Base-by-base conservation (phyloP, 176 grass and related monocot genomes). In the Oryza punctata region DNA sequence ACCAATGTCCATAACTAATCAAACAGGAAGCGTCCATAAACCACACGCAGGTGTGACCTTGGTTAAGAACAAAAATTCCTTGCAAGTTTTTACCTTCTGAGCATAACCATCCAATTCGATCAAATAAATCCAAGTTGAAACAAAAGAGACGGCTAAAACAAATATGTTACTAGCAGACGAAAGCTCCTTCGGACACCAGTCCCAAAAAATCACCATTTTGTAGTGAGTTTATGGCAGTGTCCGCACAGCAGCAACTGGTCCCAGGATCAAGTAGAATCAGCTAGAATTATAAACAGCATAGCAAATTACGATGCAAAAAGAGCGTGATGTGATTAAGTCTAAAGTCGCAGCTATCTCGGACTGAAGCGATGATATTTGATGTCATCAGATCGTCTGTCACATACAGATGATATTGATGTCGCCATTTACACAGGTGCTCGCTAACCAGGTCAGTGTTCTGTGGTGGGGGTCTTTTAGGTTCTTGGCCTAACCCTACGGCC, bases 401-500 rank as follows among this genome's bases (percentile, higher is more conserved):
- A 50, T 78, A 90, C 79, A 90, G 26, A 75, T 82, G 74, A 73
- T 74, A 78, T 83, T 69, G 61, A 7, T 32, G 32, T 78, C 78
- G 52, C 40, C 76, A 91, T 94, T 91, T 91, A 91, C 86, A 94
- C 49, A 71, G 30, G 26, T 78, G 61, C 27, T 83, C 10, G 65
- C 84, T 82, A 93, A 82, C 52, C 82, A 88, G 33, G 76, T 79
- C 82, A 93, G 87, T 86, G 67, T 75, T 78, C 41, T 45, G 2
- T 18, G 38, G 37, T 50, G 29, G 28, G 43, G 28, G 37, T 38
- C 37, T 38, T 57, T 92, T 85, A 98, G 33, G 81, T 78, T 78
- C 95, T 86, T 73, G 82, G 90, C 72, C 92, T 92, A 57, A 98
- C 92, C 82, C 92, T 95, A 70, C 92, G 84, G 15, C 87, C 86